Base-by-base conservation (phyloP, 1,284 basidiomycete genomes). In the Cystobasidium pallidum region DNA sequence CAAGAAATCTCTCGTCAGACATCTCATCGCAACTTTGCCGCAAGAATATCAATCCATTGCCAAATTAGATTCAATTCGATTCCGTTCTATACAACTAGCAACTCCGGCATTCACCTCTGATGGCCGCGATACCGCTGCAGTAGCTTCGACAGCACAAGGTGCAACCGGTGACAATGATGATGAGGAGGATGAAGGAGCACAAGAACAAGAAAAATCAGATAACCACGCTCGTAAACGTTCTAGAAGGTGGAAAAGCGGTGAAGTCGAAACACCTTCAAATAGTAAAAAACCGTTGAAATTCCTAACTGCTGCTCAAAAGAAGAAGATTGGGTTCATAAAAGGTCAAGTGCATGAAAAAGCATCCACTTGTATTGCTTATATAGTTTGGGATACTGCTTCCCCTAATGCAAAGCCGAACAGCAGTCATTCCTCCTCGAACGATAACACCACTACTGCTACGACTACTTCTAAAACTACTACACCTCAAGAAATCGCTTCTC, bases 311-410 rank as follows among this genome's bases (percentile, higher is more conserved):
- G 86, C 86, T 70, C 91, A 97, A 81, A 98, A 97, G 84, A 91
- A 95, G 82, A 91, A 90, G 77, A 88, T 98, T 47, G 92, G 94
- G 0, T 96, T 93, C 80, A 96, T 98, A 81, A 92, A 93, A 79
- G 88, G 89, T 73, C 75, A 78, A 57, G 64, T 78, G 11, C 75
- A 76, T 74, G 75, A 76, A 52, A 73, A 75, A 66, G 77, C 75
- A 54, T 66, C 68, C 26, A 66, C 73, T n/a, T 78, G 77, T 74
- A 91, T 93, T 78, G 91, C 91, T 0, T 96, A 96, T 80, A 82
- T 94, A 66, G 91, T 96, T 32, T 93, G 94, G 80, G 91, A 89
- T 1, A 86, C 91, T 80, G 77, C 28, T 57, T 57, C 26, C 6
- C 30, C 32, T n/a, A n/a, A n/a, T n/a, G n/a, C n/a, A n/a, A n/a